These are phyloP conservation scores for Yueomyces sinensis DNA, from an alignment of 805 yeast species.

Conservation along the genomic window DNA sequence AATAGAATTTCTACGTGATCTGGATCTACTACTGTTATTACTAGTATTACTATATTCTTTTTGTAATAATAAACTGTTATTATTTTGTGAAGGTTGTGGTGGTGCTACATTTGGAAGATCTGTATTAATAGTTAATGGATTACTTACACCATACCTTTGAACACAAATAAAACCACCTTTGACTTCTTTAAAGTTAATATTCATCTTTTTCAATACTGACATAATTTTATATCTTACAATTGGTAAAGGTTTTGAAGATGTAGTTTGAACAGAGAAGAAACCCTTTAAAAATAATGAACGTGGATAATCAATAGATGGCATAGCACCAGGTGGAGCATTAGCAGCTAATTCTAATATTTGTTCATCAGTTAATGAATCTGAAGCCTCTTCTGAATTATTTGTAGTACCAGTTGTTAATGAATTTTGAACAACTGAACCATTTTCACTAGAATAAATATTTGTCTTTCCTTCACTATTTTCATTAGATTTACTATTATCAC, in stretches of 20 bases:
- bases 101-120: too few relatives aligned
- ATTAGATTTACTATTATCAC: slow-evolving; percentile 45
- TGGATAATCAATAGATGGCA: slow-evolving; percentile 93
- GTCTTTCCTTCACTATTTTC: not conserved
- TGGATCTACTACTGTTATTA: not conserved
- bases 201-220: slow-evolving; percentile 57
- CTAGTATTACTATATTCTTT: slow-evolving; percentile 1
- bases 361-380: slow-evolving; percentile 31
- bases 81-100: slow-evolving; percentile 1
- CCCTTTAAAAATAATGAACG: slow-evolving; percentile 85
- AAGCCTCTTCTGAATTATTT: not conserved
- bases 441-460: not conserved
- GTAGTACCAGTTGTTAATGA: not conserved
- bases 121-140: slow-evolving; percentile 8
- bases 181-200: slow-evolving; percentile 76
- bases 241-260: slow-evolving; percentile 84
- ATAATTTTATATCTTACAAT: slow-evolving; percentile 78
- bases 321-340: slow-evolving; percentile 56
- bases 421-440: not conserved
- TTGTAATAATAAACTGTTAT: too few relatives aligned
- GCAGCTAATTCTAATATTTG: slow-evolving; percentile 36
- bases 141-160: slow-evolving; percentile 25
- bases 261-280: slow-evolving; percentile 86
- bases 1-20: not conserved
- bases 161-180: slow-evolving; percentile 88